Conservation (phyloP, 345 rosid genomes). For the Diplotaxis tenuifolia region DNA sequence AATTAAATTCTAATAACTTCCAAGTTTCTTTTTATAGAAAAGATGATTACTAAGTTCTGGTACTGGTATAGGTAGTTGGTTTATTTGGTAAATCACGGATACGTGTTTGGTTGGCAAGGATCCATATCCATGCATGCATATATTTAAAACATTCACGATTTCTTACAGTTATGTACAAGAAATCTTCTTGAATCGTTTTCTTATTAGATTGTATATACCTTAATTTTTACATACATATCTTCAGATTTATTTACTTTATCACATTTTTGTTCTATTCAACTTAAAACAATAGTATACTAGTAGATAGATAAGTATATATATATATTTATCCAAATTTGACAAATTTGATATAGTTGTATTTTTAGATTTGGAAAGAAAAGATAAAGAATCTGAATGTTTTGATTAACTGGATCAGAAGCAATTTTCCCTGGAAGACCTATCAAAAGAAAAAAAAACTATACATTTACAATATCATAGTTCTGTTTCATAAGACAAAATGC, state of each 20-base stretch:
- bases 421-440: neutral
- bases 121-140: neutral
- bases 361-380: neutral
- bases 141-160: neutral
- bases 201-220: neutral
- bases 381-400: neutral
- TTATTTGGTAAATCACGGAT: slow-evolving; percentile 8
- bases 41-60: neutral
- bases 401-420: neutral
- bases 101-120: slow-evolving; percentile 8
- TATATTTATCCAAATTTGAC: neutral
- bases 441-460: too few species aligned
- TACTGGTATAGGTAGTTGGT: slow-evolving; percentile 11
- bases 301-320: neutral
- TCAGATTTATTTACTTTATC: neutral
- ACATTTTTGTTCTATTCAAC: neutral
- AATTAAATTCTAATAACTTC: neutral
- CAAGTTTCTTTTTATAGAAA: neutral
- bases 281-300: neutral
- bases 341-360: neutral
- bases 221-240: neutral
- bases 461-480: too few species aligned
- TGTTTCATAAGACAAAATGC: too few species aligned
- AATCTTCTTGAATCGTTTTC: neutral
- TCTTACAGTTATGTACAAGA: neutral